phyloP scores from a whole-genome alignment of 208 protist species.

The Angomonas deanei region DNA sequence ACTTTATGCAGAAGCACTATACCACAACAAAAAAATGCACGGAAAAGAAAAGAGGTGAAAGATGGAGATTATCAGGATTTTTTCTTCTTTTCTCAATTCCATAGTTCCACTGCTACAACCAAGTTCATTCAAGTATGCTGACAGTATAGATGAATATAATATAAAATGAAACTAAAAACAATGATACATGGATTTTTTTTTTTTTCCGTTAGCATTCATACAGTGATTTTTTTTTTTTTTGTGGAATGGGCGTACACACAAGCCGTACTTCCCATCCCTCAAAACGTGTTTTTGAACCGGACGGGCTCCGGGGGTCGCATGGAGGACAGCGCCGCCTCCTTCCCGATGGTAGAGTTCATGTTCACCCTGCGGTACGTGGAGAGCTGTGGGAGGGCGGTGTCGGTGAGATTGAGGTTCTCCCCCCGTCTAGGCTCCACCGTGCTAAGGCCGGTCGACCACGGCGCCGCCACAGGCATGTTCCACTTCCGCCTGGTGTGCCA shows the following conservation, averaged over 20 bases:
- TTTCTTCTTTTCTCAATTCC: too few species aligned
- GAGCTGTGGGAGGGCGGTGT: constrained; percentile 52
- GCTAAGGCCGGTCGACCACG: constrained; percentile 72
- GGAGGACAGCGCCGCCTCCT: constrained; percentile 54
- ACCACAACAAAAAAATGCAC: background rate
- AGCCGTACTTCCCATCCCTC: background rate
- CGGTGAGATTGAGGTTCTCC: constrained; percentile 46
- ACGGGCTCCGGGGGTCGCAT: constrained; percentile 25
- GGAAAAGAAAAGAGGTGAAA: constrained; percentile 7
- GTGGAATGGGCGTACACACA: too few species aligned
- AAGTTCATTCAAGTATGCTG: background rate
- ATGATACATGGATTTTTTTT: background rate
- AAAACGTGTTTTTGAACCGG: background rate
- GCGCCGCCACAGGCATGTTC: constrained; percentile 79
- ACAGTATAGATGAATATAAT: background rate
- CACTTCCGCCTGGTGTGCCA: constrained; percentile 88
- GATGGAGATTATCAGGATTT: too few species aligned
- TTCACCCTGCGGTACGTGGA: constrained; percentile 50
- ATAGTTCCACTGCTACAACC: too few species aligned
- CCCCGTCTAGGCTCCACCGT: constrained; percentile 75
- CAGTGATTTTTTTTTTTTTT: constrained; percentile 1
- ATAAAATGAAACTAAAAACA: background rate
- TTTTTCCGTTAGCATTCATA: background rate
- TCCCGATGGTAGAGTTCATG: constrained; percentile 69
- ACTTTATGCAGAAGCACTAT: background rate